These are phyloP conservation scores for Stereum hirsutum DNA, from an alignment of 1,284 basidiomycete species.

Conservation along the genomic window DNA sequence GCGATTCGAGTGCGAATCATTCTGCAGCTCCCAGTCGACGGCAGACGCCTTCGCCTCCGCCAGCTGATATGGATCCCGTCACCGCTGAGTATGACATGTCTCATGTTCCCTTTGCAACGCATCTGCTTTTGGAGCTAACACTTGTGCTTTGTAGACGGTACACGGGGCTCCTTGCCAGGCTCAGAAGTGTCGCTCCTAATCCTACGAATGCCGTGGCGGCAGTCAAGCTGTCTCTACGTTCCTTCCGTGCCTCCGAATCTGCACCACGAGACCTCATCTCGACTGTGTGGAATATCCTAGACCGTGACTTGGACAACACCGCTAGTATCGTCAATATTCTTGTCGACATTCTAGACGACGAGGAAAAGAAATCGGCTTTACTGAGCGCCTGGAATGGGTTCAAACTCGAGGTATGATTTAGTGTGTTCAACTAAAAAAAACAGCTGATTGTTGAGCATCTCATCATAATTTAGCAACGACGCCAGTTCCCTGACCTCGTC, in stretches of 20 bases:
- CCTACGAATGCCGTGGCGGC: constrained; percentile 67
- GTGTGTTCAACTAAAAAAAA: too few species aligned
- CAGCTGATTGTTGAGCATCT: too few species aligned
- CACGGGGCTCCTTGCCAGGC: constrained; percentile 56
- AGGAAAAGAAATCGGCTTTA: constrained; percentile 76
- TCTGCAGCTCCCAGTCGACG: constrained; percentile 23
- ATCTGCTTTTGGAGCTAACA: neutral
- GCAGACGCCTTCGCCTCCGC: constrained; percentile 34
- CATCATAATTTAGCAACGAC: constrained; percentile 61
- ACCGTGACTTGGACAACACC: constrained; percentile 69
- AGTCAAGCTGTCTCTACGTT: constrained; percentile 74
- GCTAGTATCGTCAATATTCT: constrained; percentile 72
- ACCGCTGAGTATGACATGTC: constrained; percentile 38
- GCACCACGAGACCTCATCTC: constrained; percentile 80
- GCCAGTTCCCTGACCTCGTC: constrained; percentile 74
- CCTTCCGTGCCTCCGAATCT: constrained; percentile 74
- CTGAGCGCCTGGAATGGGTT: constrained; percentile 78
- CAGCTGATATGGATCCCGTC: constrained; percentile 42
- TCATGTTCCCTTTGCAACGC: neutral
- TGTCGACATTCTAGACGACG: constrained; percentile 76
- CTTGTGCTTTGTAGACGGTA: constrained; percentile 45
- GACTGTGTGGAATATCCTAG: constrained; percentile 81
- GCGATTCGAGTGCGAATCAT: constrained; percentile 14
- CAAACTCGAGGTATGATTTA: constrained; percentile 62
- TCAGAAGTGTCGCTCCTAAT: constrained; percentile 62